Evolutionary conservation across 2,329 filamentous ascomycete genomes (phyloP).

Genomic region (Colletotrichum tofieldiae): DNA sequence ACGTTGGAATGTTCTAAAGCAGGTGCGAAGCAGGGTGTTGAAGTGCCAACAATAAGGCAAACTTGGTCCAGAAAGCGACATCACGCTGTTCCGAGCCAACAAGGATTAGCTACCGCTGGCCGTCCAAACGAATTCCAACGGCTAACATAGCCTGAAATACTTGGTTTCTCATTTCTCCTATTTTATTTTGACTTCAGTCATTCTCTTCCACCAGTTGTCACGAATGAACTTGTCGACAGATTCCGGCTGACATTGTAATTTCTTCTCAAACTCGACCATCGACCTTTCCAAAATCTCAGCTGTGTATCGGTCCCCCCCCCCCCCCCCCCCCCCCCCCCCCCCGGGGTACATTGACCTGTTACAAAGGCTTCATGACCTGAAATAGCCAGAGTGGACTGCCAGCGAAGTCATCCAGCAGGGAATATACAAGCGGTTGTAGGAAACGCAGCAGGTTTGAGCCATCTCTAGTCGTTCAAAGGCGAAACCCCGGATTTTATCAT

Average conservation of each 20-base stretch:
- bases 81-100: background rate
- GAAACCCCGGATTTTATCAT: background rate
- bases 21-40: too few species aligned
- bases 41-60: too few species aligned
- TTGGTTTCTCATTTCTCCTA: background rate
- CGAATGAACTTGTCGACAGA: background rate
- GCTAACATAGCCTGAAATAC: background rate
- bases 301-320: background rate
- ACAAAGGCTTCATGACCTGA: background rate
- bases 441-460: background rate
- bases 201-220: background rate
- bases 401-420: too few species aligned
- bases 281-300: background rate
- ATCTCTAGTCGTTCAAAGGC: background rate
- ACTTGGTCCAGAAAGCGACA: too few species aligned
- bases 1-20: too few species aligned
- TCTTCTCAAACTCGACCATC: background rate
- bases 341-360: background rate
- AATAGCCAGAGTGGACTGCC: background rate
- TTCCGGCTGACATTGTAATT: background rate
- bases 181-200: background rate
- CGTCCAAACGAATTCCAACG: background rate
- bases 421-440: accelerated
- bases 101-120: background rate
- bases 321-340: too few species aligned